A percentile compares a stretch with the other conserved stretches of the same genome.
Evolutionary conservation across 176 grass and related monocot genomes (phyloP).

Genomic region (Hsuehochloa calcarea): DNA sequence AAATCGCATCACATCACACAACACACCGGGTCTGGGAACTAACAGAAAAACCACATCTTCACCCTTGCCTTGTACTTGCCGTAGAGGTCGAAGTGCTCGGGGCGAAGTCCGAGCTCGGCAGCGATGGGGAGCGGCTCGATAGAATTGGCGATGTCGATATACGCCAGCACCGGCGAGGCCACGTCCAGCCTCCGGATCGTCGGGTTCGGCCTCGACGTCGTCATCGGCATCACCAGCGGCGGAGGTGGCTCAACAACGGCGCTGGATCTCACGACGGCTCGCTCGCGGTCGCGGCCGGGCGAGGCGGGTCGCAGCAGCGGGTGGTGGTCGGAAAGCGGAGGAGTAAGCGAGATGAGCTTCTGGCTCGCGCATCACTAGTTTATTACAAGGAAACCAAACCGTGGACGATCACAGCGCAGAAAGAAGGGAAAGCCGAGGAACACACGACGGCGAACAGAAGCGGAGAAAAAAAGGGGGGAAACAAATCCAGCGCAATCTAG

Average conservation of each 20-base stretch:
- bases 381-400: too few species aligned
- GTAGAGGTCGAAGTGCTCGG: constrained; percentile 89
- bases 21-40: not conserved
- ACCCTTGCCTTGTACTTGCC: constrained; percentile 98
- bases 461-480: too few species aligned
- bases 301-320: too few species aligned
- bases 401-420: too few species aligned
- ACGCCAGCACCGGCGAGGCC: constrained; percentile 73
- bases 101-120: constrained; percentile 57
- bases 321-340: too few species aligned
- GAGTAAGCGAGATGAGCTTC: too few species aligned
- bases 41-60: not conserved
- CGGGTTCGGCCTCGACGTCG: constrained; percentile 34
- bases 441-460: too few species aligned
- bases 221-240: constrained; percentile 16
- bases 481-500: too few species aligned
- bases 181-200: constrained; percentile 85
- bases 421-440: too few species aligned
- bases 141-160: constrained; percentile 73
- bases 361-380: too few species aligned
- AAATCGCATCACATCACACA: not conserved
- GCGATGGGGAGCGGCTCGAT: constrained; percentile 82
- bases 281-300: not conserved
- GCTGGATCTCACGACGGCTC: constrained; percentile 40
- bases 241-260: constrained; percentile 28